Evolutionary conservation across 2,329 filamentous ascomycete genomes (phyloP).

Genomic region (Acephala macrosclerotiorum): DNA sequence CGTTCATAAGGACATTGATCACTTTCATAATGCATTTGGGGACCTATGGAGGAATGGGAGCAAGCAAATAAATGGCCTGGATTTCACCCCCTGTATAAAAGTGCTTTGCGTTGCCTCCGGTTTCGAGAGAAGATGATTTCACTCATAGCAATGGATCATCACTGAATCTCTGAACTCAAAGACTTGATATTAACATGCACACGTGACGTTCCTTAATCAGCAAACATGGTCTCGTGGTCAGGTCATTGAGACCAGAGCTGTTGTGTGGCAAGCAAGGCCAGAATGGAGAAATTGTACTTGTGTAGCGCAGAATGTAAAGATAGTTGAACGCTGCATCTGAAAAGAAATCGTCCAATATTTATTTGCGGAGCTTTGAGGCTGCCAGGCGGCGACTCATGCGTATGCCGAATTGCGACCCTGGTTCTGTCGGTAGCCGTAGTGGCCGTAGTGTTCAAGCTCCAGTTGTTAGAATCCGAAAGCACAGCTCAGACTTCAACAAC

Average conservation of each 20-base stretch:
- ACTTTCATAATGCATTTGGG: background rate
- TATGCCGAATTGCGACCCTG: background rate
- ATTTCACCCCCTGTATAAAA: background rate
- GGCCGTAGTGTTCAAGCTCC: slow-evolving; percentile 29
- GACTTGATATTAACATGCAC: background rate
- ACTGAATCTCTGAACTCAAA: background rate
- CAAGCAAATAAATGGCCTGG: background rate
- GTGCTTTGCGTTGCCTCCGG: background rate
- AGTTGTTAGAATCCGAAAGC: slow-evolving; percentile 31
- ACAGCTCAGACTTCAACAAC: slow-evolving; percentile 23
- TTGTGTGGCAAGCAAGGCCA: background rate
- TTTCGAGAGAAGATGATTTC: background rate
- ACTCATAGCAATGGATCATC: background rate
- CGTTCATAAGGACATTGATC: background rate
- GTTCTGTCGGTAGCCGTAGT: slow-evolving; percentile 18
- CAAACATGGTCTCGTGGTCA: slow-evolving; percentile 19
- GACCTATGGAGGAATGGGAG: background rate
- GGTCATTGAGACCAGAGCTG: slow-evolving; percentile 11
- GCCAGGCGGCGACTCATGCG: slow-evolving; percentile 5
- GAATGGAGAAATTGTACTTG: background rate
- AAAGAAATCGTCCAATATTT: background rate
- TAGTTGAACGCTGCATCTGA: background rate
- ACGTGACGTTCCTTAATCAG: slow-evolving; percentile 7
- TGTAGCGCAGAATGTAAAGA: background rate
- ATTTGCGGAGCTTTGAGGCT: slow-evolving; percentile 1